A percentile compares a stretch with the other conserved stretches of the same genome.
phyloP scores from a whole-genome alignment of 2,329 filamentous ascomycete genomes.

The Hypoxylon sp. region DNA sequence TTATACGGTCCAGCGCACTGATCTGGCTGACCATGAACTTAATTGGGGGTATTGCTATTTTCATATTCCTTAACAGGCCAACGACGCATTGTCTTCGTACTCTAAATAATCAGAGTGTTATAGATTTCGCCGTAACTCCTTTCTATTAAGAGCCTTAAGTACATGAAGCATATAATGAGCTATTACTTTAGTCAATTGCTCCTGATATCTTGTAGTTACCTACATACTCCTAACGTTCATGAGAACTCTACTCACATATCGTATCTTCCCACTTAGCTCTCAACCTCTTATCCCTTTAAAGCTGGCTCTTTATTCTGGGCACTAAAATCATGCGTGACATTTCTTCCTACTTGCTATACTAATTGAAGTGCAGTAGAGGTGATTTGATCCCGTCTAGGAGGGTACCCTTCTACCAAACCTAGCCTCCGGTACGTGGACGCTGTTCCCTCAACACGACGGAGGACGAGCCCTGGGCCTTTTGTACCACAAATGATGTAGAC shows the following conservation, averaged over 20 bases:
- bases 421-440: conserved; percentile 28
- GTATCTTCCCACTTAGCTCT: background rate
- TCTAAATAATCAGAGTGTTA: background rate
- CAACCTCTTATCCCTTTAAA: too few relatives aligned
- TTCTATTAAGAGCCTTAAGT: background rate
- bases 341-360: background rate
- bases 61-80: background rate
- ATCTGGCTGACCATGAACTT: background rate
- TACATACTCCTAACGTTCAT: background rate
- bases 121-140: background rate
- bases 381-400: background rate
- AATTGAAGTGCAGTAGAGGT: conserved; percentile 5
- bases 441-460: conserved; percentile 28
- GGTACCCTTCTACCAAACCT: conserved; percentile 25
- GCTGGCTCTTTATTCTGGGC: background rate
- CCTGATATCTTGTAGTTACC: background rate
- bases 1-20: background rate
- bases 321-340: background rate
- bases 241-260: background rate
- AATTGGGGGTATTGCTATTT: background rate
- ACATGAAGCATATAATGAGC: background rate
- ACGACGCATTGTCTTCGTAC: too few relatives aligned
- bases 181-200: background rate
- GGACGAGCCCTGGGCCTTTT: conserved; percentile 30
- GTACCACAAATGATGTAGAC: conserved; percentile 32